Evolutionary conservation across 345 rosid genomes (phyloP).

Genomic region (Salix viminalis): DNA sequence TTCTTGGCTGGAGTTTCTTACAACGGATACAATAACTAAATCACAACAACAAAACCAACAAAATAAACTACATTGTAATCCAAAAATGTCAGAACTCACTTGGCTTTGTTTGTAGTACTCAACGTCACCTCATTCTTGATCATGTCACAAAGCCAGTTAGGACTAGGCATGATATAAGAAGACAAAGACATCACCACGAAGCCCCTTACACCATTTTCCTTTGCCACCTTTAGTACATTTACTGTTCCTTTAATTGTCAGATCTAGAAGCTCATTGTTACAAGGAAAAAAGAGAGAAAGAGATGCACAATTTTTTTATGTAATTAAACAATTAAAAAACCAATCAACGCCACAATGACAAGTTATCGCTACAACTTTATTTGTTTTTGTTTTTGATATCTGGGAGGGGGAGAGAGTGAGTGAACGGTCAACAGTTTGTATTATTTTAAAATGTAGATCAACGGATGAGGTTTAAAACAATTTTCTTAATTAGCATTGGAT

Average conservation of each 20-base stretch:
- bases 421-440: too few relatives aligned
- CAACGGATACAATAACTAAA: too few relatives aligned
- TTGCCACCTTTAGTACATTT: slow-evolving; percentile 73
- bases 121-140: slow-evolving; percentile 63
- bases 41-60: too few relatives aligned
- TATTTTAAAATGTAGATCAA: too few relatives aligned
- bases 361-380: neutral
- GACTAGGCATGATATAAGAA: slow-evolving; percentile 79
- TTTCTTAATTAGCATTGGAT: too few relatives aligned
- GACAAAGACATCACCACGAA: slow-evolving; percentile 85
- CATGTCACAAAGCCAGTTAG: slow-evolving; percentile 75
- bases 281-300: neutral
- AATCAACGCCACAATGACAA: neutral
- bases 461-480: too few relatives aligned
- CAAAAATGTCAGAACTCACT: slow-evolving; percentile 21
- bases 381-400: too few relatives aligned
- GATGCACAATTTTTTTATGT: neutral
- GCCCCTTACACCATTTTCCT: slow-evolving; percentile 64
- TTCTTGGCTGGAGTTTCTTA: too few relatives aligned
- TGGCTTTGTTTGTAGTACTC: slow-evolving; percentile 67
- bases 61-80: too few relatives aligned
- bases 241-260: slow-evolving; percentile 85
- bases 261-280: slow-evolving; percentile 71
- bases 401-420: too few relatives aligned
- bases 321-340: neutral